phyloP scores from a whole-genome alignment of 768 basidiomycete species.

The Termitomyces sp. region DNA sequence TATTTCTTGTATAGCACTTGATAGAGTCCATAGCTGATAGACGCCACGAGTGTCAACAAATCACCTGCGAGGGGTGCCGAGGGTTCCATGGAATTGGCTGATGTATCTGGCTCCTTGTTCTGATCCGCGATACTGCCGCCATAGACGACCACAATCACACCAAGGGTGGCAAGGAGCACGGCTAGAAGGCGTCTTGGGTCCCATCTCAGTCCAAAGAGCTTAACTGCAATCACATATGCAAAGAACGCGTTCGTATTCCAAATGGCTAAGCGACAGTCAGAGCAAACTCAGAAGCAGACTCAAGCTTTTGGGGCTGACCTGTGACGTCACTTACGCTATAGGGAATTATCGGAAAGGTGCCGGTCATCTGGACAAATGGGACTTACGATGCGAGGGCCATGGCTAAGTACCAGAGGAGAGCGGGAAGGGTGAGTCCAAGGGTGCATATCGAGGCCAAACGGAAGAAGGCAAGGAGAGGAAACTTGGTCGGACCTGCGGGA shows the following conservation, averaged over 20 bases:
- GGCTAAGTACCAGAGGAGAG: constrained; percentile 71
- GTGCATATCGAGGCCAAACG: constrained; percentile 40
- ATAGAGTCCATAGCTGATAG: constrained; percentile 69
- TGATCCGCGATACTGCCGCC: constrained; percentile 43
- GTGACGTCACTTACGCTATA: constrained; percentile 79
- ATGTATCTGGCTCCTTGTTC: constrained; percentile 2
- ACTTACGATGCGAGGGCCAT: constrained; percentile 70
- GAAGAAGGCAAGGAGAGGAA: constrained; percentile 32
- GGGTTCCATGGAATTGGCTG: constrained; percentile 26
- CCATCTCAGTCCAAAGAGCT: constrained; percentile 59
- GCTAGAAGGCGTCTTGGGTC: constrained; percentile 59
- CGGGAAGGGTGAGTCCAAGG: constrained; percentile 56
- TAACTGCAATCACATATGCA: constrained; percentile 82
- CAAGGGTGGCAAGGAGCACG: constrained; percentile 75
- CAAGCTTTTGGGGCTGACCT: constrained; percentile 26
- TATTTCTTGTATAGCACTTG: constrained; percentile 85
- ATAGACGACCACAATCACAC: constrained; percentile 79
- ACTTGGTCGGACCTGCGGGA: constrained; percentile 27
- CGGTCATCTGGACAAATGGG: neutral
- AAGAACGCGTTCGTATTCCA: constrained; percentile 93
- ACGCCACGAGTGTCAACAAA: constrained; percentile 64
- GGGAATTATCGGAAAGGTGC: neutral
- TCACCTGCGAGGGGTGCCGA: constrained; percentile 67
- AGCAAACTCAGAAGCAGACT: constrained; percentile 11
- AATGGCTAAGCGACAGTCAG: constrained; percentile 36